Conservation (phyloP, 2,329 filamentous ascomycete genomes). For the Claviceps fusiformis region DNA sequence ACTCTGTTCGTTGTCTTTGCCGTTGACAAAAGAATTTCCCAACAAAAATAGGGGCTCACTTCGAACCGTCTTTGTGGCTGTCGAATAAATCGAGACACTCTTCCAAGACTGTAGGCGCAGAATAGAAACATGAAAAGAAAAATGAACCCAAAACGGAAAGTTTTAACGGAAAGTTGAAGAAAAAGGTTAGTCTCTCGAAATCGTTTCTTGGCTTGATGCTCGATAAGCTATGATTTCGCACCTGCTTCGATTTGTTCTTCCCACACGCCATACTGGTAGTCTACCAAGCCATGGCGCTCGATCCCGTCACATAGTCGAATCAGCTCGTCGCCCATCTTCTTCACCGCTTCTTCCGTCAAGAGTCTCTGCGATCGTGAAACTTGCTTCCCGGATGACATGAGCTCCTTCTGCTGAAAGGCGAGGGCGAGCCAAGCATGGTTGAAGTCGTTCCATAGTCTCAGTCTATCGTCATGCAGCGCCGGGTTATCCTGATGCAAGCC, state of each 20-base stretch:
- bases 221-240: slow-evolving; percentile 29
- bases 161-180: neutral
- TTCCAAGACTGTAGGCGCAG: neutral
- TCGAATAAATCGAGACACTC: slow-evolving; percentile 6
- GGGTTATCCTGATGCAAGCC: slow-evolving; percentile 77
- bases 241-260: slow-evolving; percentile 81
- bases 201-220: neutral
- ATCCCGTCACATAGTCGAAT: slow-evolving; percentile 73
- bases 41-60: neutral
- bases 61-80: neutral
- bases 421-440: slow-evolving; percentile 83
- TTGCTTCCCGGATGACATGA: slow-evolving; percentile 47
- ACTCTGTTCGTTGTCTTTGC: neutral
- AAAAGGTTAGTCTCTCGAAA: neutral
- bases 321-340: slow-evolving; percentile 70
- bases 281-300: slow-evolving; percentile 84
- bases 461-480: slow-evolving; percentile 57
- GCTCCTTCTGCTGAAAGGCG: slow-evolving; percentile 70
- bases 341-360: slow-evolving; percentile 54
- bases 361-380: slow-evolving; percentile 46
- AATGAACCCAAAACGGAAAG: neutral
- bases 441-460: slow-evolving; percentile 86
- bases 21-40: neutral
- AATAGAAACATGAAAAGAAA: neutral
- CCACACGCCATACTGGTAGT: slow-evolving; percentile 95